These are phyloP conservation scores for Porodaedalea pini DNA, from an alignment of 1,284 basidiomycete species.

Conservation along the genomic window DNA sequence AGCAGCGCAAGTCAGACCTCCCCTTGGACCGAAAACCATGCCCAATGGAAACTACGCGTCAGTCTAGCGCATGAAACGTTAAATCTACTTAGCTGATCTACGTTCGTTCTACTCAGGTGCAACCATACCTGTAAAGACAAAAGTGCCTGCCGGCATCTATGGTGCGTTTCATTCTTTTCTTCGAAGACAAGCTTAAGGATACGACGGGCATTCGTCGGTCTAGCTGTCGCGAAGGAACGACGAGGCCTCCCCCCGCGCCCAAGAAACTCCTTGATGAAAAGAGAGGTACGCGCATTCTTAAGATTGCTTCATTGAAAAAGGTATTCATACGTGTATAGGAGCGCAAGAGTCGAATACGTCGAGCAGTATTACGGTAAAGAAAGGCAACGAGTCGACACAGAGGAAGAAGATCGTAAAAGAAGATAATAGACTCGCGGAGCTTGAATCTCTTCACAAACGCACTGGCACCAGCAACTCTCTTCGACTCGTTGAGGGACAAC, in stretches of 20 bases:
- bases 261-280: slow-evolving; percentile 30
- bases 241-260: slow-evolving; percentile 45
- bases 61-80: slow-evolving; percentile 18
- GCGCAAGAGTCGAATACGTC: background rate
- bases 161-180: slow-evolving; percentile 38
- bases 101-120: slow-evolving; percentile 45
- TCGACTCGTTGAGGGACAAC: slow-evolving; percentile 38
- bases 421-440: slow-evolving; percentile 36
- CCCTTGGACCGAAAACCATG: slow-evolving; percentile 28
- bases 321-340: background rate
- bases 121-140: slow-evolving; percentile 81
- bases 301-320: background rate
- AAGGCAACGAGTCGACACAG: background rate
- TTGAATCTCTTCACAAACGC: slow-evolving; percentile 45
- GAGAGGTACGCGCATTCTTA: slow-evolving; percentile 17
- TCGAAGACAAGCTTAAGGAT: no score
- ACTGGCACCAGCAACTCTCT: slow-evolving; percentile 41
- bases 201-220: slow-evolving; percentile 16
- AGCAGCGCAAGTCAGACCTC: background rate
- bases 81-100: background rate
- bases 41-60: slow-evolving; percentile 56
- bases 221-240: slow-evolving; percentile 69
- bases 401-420: slow-evolving; percentile 22
- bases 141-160: slow-evolving; percentile 65
- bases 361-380: background rate